Base-by-base conservation (phyloP, 768 basidiomycete species). In the Paxillus rubicundulus region DNA sequence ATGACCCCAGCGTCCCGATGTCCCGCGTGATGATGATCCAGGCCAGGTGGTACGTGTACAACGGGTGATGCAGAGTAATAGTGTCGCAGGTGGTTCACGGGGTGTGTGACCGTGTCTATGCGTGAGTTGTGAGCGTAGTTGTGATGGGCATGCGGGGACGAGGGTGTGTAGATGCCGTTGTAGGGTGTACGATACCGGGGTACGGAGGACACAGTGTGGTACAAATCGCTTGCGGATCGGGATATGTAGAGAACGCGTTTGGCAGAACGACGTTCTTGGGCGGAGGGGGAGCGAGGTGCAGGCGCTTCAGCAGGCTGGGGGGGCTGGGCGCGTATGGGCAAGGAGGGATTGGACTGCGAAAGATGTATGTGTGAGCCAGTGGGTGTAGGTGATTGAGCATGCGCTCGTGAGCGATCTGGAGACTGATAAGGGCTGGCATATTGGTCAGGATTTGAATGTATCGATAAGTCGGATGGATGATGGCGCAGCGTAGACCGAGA, bases 191-290 rank as follows among this genome's bases (percentile, higher is more conserved):
- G 57, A 40, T 47, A 28, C 13, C 41, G 51, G 1, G 37, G 27
- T 6, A 8, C 20, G 1, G 30, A 28, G 21, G 52, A 38, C 5
- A 43, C n/a, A 9, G 57, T 40, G 12, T 50, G 40, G 44, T 60
- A 52, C 43, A 65, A 49, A 43, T 69, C 67, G 38, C 59, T 53
- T 4, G 67, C 63, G 1, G 65, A 63, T 16, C 57, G 65, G 18
- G 63, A 63, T 36, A 55, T 45, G 54, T 49, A 54, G 13, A 53
- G 47, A 1, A 46, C 52, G 6, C n/a, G 52, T 38, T 62, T 56
- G 14, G 45, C 53, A 5, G 60, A 40, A 9, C 53, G 60, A 5
- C 32, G 55, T 36, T 49, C 55, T 38, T n/a, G 49, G 1, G 47
- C 28, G 14, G 51, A 39, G 12, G 32, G 32, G 34, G 52, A 50